Evolutionary conservation across 345 rosid genomes (phyloP), one percentile per base, ranked within the genome.

Genomic region (Excoecaria cochinchinensis): DNA sequence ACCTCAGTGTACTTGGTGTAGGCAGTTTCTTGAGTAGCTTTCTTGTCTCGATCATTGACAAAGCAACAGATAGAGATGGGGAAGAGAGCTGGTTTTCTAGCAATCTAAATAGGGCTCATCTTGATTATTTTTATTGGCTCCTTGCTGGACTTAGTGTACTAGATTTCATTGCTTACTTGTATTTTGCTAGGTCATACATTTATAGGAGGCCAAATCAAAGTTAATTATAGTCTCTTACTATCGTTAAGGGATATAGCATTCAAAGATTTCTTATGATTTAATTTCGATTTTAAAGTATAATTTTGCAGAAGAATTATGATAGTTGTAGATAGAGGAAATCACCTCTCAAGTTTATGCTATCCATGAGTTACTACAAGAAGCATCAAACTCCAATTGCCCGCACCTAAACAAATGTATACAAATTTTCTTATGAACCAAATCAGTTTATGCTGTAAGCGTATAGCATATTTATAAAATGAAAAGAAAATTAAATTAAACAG

Each of bases 101-200:
- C 25, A 61, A 76, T 68, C 68, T 76, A 10, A 68, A 76, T 31
- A 58, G 25, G 73, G 78, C 73, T 15, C 78, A 68, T 76, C 78
- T 76, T 47, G 73, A 76, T 68, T 69, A 59, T 39, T 76, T 57
- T 38, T 76, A 76, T 51, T 68, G 78, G 73, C 21, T 69, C 1
- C 68, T 76, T 67, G 69, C 73, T 68, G 71, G 38, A 25, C 52
- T 74, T 14, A 66, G 71, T 55, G 64, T 39, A 13, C 10, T 55
- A 3, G 51, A 40, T 46, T 66, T 74, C 39, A 24, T 74, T 55
- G 71, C 53, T 19, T 74, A 31, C 71, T 66, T 66, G 64, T 48
- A 15, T 53, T 74, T 40, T 66, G 77, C 55, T 52, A 65, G 53
- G 57, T 39, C 62, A 12, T 74, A 66, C 50, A 67, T 74, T 64